Percentiles rank a stretch among this genome's conserved stretches.
Conservation (phyloP, 116 monocot species). For the Iris pallida region DNA sequence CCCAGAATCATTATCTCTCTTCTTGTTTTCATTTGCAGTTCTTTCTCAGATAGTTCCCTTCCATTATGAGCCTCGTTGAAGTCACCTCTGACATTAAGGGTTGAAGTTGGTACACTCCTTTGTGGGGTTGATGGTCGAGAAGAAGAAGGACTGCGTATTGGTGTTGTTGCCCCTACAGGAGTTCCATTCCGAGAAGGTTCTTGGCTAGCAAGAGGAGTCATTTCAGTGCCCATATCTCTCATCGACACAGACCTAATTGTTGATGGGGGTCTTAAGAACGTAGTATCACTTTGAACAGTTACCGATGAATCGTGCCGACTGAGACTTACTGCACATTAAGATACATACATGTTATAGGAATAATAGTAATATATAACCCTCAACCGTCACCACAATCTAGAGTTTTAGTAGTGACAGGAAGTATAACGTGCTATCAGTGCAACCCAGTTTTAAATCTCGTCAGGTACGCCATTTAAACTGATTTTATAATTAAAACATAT, state of each 20-base stretch:
- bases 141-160: slow-evolving; percentile 37
- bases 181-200: slow-evolving; percentile 80
- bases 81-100: slow-evolving; percentile 15
- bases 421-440: no score
- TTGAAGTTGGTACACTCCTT: slow-evolving; percentile 27
- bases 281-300: slow-evolving; percentile 24
- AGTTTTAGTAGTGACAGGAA: no score
- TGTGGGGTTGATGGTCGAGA: slow-evolving; percentile 54
- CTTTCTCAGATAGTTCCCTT: slow-evolving; percentile 39
- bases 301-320: slow-evolving; percentile 47
- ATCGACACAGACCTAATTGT: slow-evolving; percentile 61
- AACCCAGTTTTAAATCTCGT: no score
- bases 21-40: slow-evolving; percentile 50
- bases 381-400: no score
- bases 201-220: slow-evolving; percentile 90
- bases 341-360: neutral
- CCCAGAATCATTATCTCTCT: slow-evolving; percentile 84
- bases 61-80: slow-evolving; percentile 11
- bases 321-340: slow-evolving; percentile 47
- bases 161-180: slow-evolving; percentile 46
- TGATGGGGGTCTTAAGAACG: slow-evolving; percentile 37
- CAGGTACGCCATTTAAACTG: no score
- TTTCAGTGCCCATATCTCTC: slow-evolving; percentile 91
- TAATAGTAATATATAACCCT: no score
- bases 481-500: no score